Conservation (phyloP, 257 asterid genomes). For the Petunia axillaris region DNA sequence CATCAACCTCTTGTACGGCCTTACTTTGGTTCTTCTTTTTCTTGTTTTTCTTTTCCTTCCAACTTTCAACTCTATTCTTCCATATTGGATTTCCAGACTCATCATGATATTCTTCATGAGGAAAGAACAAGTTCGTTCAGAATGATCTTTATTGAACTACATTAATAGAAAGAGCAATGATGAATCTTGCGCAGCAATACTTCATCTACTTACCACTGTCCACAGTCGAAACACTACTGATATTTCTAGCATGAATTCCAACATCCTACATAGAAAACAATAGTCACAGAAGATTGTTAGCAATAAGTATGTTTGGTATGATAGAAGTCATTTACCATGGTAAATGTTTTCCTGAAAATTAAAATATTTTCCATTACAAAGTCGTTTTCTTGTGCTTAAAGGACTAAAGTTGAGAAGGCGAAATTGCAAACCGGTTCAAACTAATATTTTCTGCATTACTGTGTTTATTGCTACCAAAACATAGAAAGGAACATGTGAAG, state of each 20-base stretch:
- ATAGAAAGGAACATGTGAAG: background rate
- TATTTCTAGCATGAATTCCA: conserved; percentile 88
- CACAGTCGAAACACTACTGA: conserved; percentile 81
- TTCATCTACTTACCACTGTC: conserved; percentile 79
- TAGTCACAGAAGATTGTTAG: background rate
- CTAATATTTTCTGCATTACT: no score
- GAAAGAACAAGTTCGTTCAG: conserved; percentile 28
- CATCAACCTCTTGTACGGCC: conserved; percentile 52
- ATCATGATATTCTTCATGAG: conserved; percentile 59
- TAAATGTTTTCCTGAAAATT: no score
- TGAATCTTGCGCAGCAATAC: background rate
- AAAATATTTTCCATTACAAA: no score
- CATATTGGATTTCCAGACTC: conserved; percentile 95
- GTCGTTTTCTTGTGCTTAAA: background rate
- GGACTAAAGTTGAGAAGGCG: background rate
- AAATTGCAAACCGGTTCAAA: no score
- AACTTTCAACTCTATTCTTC: conserved; percentile 96
- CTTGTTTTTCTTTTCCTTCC: conserved; percentile 94
- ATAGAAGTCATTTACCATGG: no score
- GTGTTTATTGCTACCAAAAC: no score
- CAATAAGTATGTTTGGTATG: background rate
- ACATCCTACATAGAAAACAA: conserved; percentile 54
- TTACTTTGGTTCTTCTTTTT: conserved; percentile 56
- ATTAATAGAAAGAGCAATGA: background rate
- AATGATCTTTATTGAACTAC: conserved; percentile 1